Base-by-base conservation (phyloP, 2,329 filamentous ascomycete genomes). In the Westerdykella ornata region DNA sequence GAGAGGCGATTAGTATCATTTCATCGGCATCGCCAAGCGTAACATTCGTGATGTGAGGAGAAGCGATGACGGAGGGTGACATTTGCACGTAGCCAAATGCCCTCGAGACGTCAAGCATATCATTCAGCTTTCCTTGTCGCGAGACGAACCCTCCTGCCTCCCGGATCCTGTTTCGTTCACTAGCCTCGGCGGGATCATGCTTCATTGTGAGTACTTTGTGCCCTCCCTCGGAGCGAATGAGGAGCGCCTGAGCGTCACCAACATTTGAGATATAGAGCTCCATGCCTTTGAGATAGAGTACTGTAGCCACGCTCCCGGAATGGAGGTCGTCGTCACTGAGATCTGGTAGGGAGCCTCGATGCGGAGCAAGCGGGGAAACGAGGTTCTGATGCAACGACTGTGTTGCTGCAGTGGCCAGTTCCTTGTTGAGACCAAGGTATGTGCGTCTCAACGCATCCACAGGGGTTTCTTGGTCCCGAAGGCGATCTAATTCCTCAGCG, bases 141-240 rank as follows among this genome's bases (percentile, higher is more conserved):
- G 90, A 96, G 8, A 98, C 92, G 74, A 88, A 98, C 3, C 92
- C 92, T 34, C 92, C 92, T 12, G 90, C 90, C 60, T 95, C 88
- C 30, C 92, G 83, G 54, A 98, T 96, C 14, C 92, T 84, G 42
- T 88, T 81, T 37, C 92, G 78, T 67, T 98, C 92, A 16, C 72
- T 73, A 1, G 84, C 76, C 60, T 95, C 88, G 1, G 90, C 89
- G 5, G 92, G 92, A 57, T 97, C 89, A 62, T 98, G 92, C 65
- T 94, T 96, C 44, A 80, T 77, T 2, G 92, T 97, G 51, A 98
- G 74, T 50, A 90, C 82, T 56, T 82, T 82, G 66, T 92, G 80
- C 17, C 82, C 80, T 30, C 88, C 88, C 61, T 95, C 88, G 1
- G 85, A 87, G 56, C 89, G 85, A 48, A 98, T 92, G 15, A 97